A percentile compares a stretch with the other conserved stretches of the same genome.
Evolutionary conservation across 352 stramenopile genomes (phyloP).

Genomic region (Phytopythium ostracodes): DNA sequence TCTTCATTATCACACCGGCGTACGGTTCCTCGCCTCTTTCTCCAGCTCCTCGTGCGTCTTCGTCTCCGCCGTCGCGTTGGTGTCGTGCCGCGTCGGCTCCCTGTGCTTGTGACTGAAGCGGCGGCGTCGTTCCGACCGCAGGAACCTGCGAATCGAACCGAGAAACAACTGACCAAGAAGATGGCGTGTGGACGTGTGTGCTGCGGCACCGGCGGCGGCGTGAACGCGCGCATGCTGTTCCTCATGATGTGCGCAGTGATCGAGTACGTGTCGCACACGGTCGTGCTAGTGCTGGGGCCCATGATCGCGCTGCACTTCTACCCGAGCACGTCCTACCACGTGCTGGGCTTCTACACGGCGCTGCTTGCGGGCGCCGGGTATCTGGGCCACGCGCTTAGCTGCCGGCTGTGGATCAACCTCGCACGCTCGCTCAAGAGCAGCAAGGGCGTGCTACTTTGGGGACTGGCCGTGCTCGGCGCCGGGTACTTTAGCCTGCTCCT

Average conservation of each 20-base stretch:
- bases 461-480: slow-evolving; percentile 55
- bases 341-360: slow-evolving; percentile 73
- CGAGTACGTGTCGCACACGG: slow-evolving; percentile 70
- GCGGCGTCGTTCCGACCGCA: not conserved
- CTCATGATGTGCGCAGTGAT: slow-evolving; percentile 78
- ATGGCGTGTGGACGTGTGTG: slow-evolving; percentile 38
- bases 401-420: slow-evolving; percentile 77
- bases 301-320: slow-evolving; percentile 82
- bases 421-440: slow-evolving; percentile 66
- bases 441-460: slow-evolving; percentile 82
- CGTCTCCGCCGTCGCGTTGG: not conserved
- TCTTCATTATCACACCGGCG: not conserved
- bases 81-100: not conserved
- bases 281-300: slow-evolving; percentile 62
- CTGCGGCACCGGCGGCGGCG: slow-evolving; percentile 37
- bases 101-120: not conserved
- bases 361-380: slow-evolving; percentile 64
- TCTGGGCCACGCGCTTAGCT: slow-evolving; percentile 65
- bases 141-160: not conserved
- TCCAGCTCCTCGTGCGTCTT: not conserved
- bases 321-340: slow-evolving; percentile 62
- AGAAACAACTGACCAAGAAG: not conserved
- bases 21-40: too few species aligned
- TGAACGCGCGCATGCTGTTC: slow-evolving; percentile 72
- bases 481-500: slow-evolving; percentile 73